Evolutionary conservation across 2,329 filamentous ascomycete species (phyloP).

Genomic region (Magnaporthales sp.): DNA sequence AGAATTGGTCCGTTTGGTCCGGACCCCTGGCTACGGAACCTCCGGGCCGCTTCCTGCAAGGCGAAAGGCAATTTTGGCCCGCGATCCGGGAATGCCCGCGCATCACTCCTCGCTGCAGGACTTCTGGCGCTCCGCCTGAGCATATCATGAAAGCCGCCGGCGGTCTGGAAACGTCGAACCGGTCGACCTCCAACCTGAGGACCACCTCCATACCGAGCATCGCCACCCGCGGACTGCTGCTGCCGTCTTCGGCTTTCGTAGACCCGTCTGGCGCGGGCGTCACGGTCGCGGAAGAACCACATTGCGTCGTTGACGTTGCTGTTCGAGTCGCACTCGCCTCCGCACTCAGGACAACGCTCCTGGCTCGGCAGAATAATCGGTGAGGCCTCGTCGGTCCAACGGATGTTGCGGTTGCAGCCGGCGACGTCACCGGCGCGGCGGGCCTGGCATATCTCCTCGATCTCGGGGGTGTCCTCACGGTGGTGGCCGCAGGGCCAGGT

Average conservation of each 20-base stretch:
- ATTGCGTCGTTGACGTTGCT: background rate
- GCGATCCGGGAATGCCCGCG: too few species aligned
- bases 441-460: background rate
- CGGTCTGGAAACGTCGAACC: background rate
- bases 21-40: background rate
- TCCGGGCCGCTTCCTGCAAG: background rate
- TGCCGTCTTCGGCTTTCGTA: background rate
- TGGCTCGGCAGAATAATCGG: background rate
- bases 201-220: background rate
- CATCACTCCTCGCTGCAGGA: too few species aligned
- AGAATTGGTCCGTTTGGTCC: background rate
- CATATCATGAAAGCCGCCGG: background rate
- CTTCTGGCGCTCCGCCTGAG: background rate
- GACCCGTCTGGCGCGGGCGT: background rate
- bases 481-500: constrained; percentile 1
- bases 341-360: background rate
- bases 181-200: background rate
- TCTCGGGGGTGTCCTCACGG: background rate
- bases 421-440: background rate
- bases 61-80: background rate
- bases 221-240: background rate
- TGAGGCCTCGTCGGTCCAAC: background rate
- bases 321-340: background rate
- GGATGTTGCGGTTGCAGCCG: background rate
- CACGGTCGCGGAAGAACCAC: background rate